Conservation (phyloP, 306 rosid genomes). For the Cajanus cajan region DNA sequence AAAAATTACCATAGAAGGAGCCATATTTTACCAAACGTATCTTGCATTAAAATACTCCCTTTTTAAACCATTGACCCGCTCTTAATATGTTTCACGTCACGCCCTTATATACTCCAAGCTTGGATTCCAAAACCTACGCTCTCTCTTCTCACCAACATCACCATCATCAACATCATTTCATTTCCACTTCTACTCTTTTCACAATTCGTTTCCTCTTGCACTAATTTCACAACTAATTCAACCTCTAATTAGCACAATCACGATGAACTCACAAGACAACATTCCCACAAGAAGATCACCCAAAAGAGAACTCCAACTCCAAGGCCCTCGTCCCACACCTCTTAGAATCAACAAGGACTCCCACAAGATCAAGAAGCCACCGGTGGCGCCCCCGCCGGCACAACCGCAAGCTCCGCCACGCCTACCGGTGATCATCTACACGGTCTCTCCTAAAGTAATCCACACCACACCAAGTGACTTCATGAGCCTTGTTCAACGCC, state of each 20-base stretch:
- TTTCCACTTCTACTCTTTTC: neutral
- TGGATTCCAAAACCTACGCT: neutral
- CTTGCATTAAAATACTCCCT: slow-evolving; percentile 9
- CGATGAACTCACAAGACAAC: slow-evolving; percentile 28
- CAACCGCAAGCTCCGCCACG: slow-evolving; percentile 39
- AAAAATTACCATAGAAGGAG: slow-evolving; percentile 9
- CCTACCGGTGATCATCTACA: slow-evolving; percentile 63
- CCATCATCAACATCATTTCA: neutral
- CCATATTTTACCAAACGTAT: slow-evolving; percentile 19
- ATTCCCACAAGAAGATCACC: slow-evolving; percentile 39
- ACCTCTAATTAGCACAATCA: neutral
- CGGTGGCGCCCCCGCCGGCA: slow-evolving; percentile 33
- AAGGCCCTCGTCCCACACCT: slow-evolving; percentile 68
- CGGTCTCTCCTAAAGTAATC: slow-evolving; percentile 63
- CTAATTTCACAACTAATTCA: neutral
- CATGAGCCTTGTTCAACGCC: slow-evolving; percentile 68
- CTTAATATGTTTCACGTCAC: neutral
- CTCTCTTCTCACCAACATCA: neutral
- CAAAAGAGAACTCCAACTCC: slow-evolving; percentile 58
- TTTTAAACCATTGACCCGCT: slow-evolving; percentile 32
- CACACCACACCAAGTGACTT: slow-evolving; percentile 66
- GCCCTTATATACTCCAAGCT: neutral
- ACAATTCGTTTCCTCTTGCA: neutral
- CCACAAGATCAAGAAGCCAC: slow-evolving; percentile 64
- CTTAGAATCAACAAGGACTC: slow-evolving; percentile 57